Conservation (phyloP, 139 green algal genomes). For the Haematococcus lacustris region DNA sequence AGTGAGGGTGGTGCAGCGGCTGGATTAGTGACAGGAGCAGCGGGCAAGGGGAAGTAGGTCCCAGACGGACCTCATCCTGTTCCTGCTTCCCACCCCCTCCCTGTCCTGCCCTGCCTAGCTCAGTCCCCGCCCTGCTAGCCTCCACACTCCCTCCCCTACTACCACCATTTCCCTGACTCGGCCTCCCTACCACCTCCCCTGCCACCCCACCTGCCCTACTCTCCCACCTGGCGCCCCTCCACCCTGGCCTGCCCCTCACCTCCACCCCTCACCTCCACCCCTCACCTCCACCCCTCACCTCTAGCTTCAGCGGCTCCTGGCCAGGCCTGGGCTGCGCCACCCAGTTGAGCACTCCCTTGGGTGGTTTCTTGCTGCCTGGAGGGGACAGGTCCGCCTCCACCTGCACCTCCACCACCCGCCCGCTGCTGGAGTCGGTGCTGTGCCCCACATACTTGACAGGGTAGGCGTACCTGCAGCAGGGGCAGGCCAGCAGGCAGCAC, state of each 20-base stretch:
- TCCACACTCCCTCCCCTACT: background rate
- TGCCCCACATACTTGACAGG: constrained; percentile 70
- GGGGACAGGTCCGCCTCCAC: constrained; percentile 42
- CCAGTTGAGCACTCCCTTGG: constrained; percentile 97
- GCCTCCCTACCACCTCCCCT: background rate
- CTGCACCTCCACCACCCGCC: constrained; percentile 59
- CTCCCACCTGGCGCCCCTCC: background rate
- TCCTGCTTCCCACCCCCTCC: too few species aligned
- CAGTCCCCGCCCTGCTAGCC: background rate
- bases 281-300: constrained; percentile 49
- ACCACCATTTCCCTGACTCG: too few species aligned
- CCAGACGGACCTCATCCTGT: background rate
- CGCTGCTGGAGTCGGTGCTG: constrained; percentile 36
- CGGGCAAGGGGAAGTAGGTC: too few species aligned
- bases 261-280: too few species aligned
- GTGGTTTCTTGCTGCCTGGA: constrained; percentile 58
- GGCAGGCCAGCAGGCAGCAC: too few species aligned
- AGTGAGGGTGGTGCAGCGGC: too few species aligned
- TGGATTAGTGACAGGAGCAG: too few species aligned
- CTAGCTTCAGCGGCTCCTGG: constrained; percentile 48
- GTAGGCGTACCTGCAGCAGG: constrained; percentile 76
- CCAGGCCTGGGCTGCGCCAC: constrained; percentile 71
- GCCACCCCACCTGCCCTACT: background rate
- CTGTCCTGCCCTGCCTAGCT: background rate
- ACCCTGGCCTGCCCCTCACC: too few species aligned